phyloP scores from a whole-genome alignment of 441 rosid species.

The Hypseocharis bilobata region DNA sequence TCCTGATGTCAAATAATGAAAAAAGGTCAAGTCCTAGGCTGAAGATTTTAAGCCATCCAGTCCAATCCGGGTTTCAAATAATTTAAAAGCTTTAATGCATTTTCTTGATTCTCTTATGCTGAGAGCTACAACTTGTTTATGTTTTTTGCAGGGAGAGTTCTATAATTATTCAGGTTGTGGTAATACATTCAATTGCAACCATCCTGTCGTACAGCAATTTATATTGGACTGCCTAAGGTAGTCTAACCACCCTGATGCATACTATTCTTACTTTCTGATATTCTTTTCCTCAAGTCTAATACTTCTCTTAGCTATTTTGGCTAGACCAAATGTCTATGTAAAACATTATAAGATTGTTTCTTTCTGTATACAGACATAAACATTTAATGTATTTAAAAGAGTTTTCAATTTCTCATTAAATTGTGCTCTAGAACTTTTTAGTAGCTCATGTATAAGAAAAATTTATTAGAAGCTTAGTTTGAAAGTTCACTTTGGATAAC shows the following conservation, averaged over 20 bases:
- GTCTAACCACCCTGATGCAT: conserved; percentile 5
- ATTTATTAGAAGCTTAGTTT: too few species aligned
- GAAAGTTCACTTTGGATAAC: too few species aligned
- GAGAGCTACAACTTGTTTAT: conserved; percentile 19
- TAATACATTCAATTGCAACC: conserved; percentile 94
- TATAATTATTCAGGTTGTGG: conserved; percentile 98
- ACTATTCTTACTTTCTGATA: conserved; percentile 7
- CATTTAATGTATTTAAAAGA: too few species aligned
- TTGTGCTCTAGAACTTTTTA: too few species aligned
- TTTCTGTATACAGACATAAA: too few species aligned
- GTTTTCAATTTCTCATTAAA: too few species aligned
- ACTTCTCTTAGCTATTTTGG: not conserved
- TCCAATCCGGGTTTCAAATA: not conserved
- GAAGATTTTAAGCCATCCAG: not conserved
- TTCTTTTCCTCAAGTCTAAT: not conserved
- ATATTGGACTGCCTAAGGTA: conserved; percentile 87
- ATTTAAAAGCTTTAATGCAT: not conserved
- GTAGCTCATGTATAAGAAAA: too few species aligned
- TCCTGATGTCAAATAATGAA: not conserved
- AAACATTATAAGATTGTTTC: too few species aligned
- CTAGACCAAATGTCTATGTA: not conserved
- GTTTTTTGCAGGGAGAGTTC: conserved; percentile 73
- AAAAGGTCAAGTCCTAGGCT: not conserved
- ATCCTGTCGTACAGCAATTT: conserved; percentile 87
- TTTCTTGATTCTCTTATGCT: not conserved